Conservation (phyloP, 164 flowering plant species). For the Sedum album region DNA sequence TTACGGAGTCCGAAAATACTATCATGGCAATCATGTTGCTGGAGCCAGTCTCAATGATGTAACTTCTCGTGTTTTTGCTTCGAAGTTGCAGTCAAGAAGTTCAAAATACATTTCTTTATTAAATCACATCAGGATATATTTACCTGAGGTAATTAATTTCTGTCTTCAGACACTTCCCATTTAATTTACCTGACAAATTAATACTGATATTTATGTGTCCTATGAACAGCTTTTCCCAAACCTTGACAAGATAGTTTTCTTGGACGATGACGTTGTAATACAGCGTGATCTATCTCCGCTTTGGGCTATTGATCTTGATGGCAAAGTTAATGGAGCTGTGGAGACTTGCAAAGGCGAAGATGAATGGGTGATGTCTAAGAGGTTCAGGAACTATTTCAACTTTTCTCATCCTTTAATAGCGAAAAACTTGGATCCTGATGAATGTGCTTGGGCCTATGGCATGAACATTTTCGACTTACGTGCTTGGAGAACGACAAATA, state of each 20-base stretch:
- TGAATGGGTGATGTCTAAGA: slow-evolving; percentile 28
- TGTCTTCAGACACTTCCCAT: neutral
- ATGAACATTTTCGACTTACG: slow-evolving; percentile 61
- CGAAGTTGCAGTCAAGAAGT: slow-evolving; percentile 87
- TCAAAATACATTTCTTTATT: slow-evolving; percentile 95
- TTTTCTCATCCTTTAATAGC: slow-evolving; percentile 20
- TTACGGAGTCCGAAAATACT: slow-evolving; percentile 59
- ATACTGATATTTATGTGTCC: neutral
- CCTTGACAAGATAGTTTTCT: slow-evolving; percentile 58
- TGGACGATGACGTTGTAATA: slow-evolving; percentile 71
- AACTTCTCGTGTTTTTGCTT: slow-evolving; percentile 68
- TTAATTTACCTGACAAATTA: neutral
- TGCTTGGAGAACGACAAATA: slow-evolving; percentile 58
- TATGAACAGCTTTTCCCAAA: slow-evolving; percentile 60
- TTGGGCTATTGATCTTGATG: slow-evolving; percentile 57
- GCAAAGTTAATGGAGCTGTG: slow-evolving; percentile 57
- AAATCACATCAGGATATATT: slow-evolving; percentile 89
- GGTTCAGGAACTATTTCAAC: slow-evolving; percentile 14
- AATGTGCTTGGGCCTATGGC: slow-evolving; percentile 63
- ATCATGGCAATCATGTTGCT: slow-evolving; percentile 80
- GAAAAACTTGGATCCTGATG: slow-evolving; percentile 26
- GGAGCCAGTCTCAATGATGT: slow-evolving; percentile 70
- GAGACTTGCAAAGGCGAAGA: slow-evolving; percentile 27
- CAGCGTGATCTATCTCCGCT: slow-evolving; percentile 60
- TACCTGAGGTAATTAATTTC: slow-evolving; percentile 75